phyloP scores from a whole-genome alignment of 2,329 filamentous ascomycete species.

The Aureobasidium sp. region DNA sequence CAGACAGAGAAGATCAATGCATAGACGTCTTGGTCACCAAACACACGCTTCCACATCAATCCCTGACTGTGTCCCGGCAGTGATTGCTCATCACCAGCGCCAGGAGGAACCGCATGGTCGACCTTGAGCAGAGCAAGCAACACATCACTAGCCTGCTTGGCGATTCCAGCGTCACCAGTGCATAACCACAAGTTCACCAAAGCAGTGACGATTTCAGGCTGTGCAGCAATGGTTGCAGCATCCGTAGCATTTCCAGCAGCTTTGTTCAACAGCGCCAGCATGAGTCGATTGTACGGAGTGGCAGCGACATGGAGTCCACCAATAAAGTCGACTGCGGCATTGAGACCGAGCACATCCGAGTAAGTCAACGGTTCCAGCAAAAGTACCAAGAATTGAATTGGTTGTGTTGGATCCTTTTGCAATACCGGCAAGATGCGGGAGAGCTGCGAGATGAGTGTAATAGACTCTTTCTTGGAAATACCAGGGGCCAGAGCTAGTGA shows the following conservation, averaged over 20 bases:
- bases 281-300: slow-evolving; percentile 45
- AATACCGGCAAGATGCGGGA: slow-evolving; percentile 43
- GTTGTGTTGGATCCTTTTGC: slow-evolving; percentile 49
- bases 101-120: slow-evolving; percentile 31
- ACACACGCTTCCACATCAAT: slow-evolving; percentile 54
- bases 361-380: slow-evolving; percentile 43
- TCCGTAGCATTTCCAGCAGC: slow-evolving; percentile 43
- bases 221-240: slow-evolving; percentile 50
- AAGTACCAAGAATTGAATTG: slow-evolving; percentile 44
- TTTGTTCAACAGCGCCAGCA: slow-evolving; percentile 48
- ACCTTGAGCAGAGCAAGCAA: slow-evolving; percentile 45
- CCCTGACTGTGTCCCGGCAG: slow-evolving; percentile 34
- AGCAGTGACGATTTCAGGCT: slow-evolving; percentile 45
- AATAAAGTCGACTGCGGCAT: slow-evolving; percentile 44
- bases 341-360: slow-evolving; percentile 38
- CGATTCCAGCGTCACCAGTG: slow-evolving; percentile 46
- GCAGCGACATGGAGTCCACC: slow-evolving; percentile 44
- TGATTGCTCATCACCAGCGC: slow-evolving; percentile 23
- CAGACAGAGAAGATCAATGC: slow-evolving; percentile 48
- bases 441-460: slow-evolving; percentile 35
- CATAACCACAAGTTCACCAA: slow-evolving; percentile 52
- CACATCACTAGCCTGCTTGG: slow-evolving; percentile 44
- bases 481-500: slow-evolving; percentile 36
- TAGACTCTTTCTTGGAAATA: slow-evolving; percentile 24
- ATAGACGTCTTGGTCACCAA: slow-evolving; percentile 52